phyloP scores from a whole-genome alignment of 1,284 basidiomycete species.

The Marasmius tenuissimus region DNA sequence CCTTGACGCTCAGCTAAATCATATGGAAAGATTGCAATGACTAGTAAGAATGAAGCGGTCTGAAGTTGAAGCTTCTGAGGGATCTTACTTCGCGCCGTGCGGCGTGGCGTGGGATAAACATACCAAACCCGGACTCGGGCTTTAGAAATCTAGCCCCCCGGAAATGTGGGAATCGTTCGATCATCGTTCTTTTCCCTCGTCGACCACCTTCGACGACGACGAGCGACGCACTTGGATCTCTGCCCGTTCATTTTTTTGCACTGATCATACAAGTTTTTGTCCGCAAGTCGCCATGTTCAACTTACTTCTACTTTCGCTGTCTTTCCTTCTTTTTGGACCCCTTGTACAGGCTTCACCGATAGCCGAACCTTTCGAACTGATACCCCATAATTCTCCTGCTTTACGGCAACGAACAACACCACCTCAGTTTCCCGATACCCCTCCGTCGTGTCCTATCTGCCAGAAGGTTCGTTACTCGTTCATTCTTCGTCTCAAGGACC shows the following conservation, averaged over 20 bases:
- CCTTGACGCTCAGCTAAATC: too few relatives aligned
- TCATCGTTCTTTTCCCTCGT: not conserved
- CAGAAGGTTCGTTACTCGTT: conserved; percentile 3
- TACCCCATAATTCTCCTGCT: not conserved
- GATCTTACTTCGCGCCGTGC: too few relatives aligned
- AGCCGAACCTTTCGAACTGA: not conserved
- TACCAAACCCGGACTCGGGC: too few relatives aligned
- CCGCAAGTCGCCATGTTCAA: not conserved
- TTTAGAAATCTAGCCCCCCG: not conserved
- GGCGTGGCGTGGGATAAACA: too few relatives aligned
- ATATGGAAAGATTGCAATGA: too few relatives aligned
- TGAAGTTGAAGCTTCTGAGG: too few relatives aligned
- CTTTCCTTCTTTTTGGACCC: not conserved
- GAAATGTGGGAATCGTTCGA: not conserved
- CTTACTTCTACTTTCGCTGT: not conserved
- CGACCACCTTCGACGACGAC: not conserved
- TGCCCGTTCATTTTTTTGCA: not conserved
- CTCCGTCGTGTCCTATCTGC: conserved; percentile 17
- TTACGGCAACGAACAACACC: conserved; percentile 7
- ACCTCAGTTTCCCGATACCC: conserved; percentile 15
- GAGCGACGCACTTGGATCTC: not conserved
- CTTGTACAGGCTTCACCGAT: conserved; percentile 11
- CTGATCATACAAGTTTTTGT: not conserved
- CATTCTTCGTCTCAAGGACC: not conserved
- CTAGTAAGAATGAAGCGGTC: too few relatives aligned